Base-by-base conservation (phyloP, 345 rosid genomes). In the Pelargonium nanum region DNA sequence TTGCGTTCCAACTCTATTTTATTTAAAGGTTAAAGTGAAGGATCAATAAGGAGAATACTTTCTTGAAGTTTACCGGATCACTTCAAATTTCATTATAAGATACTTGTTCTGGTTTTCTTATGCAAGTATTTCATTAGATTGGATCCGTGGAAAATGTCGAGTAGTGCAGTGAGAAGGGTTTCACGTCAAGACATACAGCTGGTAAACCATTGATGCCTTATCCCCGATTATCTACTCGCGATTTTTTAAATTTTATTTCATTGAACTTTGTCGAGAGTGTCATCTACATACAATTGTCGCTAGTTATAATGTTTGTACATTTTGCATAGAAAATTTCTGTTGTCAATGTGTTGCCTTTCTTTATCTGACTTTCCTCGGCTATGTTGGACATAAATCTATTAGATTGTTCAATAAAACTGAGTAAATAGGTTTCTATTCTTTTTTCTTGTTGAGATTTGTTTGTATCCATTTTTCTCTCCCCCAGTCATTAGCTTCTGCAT, bases 121-220 rank as follows among this genome's bases (percentile, higher is more conserved):
- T 40, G 48, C 48, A 40, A 40, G 15, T 12, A 40, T 40, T 40
- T 7, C 48, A 40, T 40, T 40, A n/a, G 30, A 45, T 60, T 58
- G 59, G 56, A 58, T 62, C 45, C 56, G 69, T 40, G 21, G 67
- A 61, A 60, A 51, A 91, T 91, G 98, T 86, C 96, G 0, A 88
- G 76, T 71, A 92, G 85, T 74, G 48, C 85, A 6, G 84, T 70
- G 53, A 86, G 88, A 70, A 80, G 92, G 76, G 96, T 91, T 30
- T 88, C 90, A 13, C 88, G 87, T 48, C 83, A 81, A 77, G 95
- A 91, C 72, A 91, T 91, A 65, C 95, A 91, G 74, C 75, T 86
- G 82, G 98, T 91, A 76, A 75, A 80, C 56, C 9, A 52, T 48
- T 53, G 22, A 0, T 26, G 59, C 20, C 25, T 9, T 4, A 24